Base-by-base conservation (phyloP, 192 early-diverging fungal genomes). In the Podila clonocystis region DNA sequence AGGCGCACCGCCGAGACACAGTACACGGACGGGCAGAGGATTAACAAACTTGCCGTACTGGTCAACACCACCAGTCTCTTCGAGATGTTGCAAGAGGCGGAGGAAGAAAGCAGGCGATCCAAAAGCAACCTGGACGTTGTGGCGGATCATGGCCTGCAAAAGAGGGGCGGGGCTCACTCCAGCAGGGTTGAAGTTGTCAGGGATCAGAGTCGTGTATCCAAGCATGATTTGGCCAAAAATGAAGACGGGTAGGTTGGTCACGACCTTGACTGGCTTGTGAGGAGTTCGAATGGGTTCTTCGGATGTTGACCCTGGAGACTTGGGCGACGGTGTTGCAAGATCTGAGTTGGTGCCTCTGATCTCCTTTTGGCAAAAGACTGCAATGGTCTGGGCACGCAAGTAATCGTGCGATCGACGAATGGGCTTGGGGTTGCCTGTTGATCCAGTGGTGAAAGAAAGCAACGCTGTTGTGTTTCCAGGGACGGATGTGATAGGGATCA, bases 141-240 rank as follows among this genome's bases (percentile, higher is more conserved):
- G 69, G 20, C 75, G 75, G 60, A 79, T 64, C 75, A 79, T 79
- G n/a, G 75, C 75, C 60, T 79, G 65, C 3, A 79, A 33, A 8
- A 79, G 61, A 26, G 70, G 75, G 12, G 41, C 75, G 50, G 75
- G 75, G 55, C 67, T 79, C 30, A 79, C 70, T 4, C 75, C 75
- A 1, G 75, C 70, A 24, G 75, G 75, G 41, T 79, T 79, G 60
- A 79, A 79, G 61, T 79, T 79, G 19, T 79, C 75, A 5, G 75
- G 75, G 48, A 79, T 79, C 30, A 79, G 45, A 28, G 75, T 79
- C 15, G 75, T 79, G 55, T 79, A 79, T 49, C 75, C 75, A 9
- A 79, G 70, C 75, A 79, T 79, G 45, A 79, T 79, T 31, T 79
- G 75, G 4, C 75, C 75, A 38, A 79, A 79, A n/a, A 79, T 79